These are phyloP conservation scores for Phytophthora macrochlamydospora DNA, from an alignment of 352 stramenopile genomes.

Conservation along the genomic window DNA sequence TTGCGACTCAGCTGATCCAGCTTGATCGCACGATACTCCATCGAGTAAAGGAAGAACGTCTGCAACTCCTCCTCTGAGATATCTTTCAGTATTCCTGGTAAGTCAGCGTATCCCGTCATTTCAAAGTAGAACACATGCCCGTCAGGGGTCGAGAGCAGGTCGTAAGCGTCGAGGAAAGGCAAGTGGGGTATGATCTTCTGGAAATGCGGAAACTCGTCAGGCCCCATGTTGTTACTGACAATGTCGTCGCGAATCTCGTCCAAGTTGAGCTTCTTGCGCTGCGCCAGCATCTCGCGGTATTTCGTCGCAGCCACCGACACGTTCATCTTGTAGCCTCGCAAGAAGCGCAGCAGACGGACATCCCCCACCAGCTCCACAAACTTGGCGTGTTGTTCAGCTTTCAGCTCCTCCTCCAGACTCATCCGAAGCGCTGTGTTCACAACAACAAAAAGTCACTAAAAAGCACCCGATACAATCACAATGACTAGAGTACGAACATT, in stretches of 20 bases:
- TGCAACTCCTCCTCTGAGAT: slow-evolving; percentile 75
- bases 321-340: slow-evolving; percentile 80
- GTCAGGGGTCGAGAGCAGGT: slow-evolving; percentile 46
- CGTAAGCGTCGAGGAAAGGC: slow-evolving; percentile 67
- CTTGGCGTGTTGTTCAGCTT: slow-evolving; percentile 35
- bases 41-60: slow-evolving; percentile 73
- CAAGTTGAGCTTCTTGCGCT: slow-evolving; percentile 62
- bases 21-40: slow-evolving; percentile 70
- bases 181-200: slow-evolving; percentile 73
- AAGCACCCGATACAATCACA: no score
- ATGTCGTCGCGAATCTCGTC: slow-evolving; percentile 69
- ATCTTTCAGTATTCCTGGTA: slow-evolving; percentile 60
- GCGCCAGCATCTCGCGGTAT: slow-evolving; percentile 67
- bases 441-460: not conserved
- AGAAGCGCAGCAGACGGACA: slow-evolving; percentile 69
- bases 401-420: slow-evolving; percentile 70
- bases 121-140: slow-evolving; percentile 72
- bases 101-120: slow-evolving; percentile 69
- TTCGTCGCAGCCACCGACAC: slow-evolving; percentile 62
- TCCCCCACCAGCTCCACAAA: slow-evolving; percentile 62
- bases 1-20: slow-evolving; percentile 71
- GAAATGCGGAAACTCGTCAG: slow-evolving; percentile 66
- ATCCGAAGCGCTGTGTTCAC: slow-evolving; percentile 47
- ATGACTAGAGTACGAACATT: slow-evolving; percentile 33
- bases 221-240: slow-evolving; percentile 45